phyloP scores from a whole-genome alignment of 2,329 filamentous ascomycete species.

The Fusarium torulosum region DNA sequence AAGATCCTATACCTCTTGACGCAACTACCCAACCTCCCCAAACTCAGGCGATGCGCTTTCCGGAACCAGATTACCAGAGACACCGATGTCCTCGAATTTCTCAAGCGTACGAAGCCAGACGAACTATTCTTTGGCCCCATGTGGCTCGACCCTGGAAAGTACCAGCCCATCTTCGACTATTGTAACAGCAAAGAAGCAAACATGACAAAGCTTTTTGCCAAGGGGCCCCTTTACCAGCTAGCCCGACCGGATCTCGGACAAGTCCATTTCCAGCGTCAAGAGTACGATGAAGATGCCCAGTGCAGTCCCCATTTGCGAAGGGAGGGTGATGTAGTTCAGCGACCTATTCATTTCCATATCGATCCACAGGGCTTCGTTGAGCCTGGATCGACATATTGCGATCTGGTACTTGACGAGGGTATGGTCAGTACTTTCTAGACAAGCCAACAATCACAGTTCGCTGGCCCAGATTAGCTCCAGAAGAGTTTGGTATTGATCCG shows the following conservation, averaged over 20 bases:
- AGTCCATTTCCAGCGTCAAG: background rate
- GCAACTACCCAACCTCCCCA: background rate
- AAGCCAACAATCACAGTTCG: background rate
- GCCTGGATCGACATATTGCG: background rate
- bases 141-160: background rate
- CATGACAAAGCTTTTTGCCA: background rate
- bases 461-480: no score
- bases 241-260: background rate
- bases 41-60: background rate
- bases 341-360: background rate
- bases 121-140: background rate
- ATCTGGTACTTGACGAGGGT: background rate
- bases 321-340: background rate
- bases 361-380: background rate
- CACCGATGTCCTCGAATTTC: background rate
- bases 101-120: background rate
- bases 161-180: background rate
- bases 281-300: background rate
- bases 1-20: background rate
- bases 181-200: background rate
- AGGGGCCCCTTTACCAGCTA: background rate
- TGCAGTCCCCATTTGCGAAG: background rate
- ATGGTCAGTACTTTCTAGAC: background rate
- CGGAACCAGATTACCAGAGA: background rate
- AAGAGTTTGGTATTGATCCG: no score